These are phyloP conservation scores for Talaromyces marneffei DNA, from an alignment of 2,329 filamentous ascomycete genomes.

Conservation along the genomic window DNA sequence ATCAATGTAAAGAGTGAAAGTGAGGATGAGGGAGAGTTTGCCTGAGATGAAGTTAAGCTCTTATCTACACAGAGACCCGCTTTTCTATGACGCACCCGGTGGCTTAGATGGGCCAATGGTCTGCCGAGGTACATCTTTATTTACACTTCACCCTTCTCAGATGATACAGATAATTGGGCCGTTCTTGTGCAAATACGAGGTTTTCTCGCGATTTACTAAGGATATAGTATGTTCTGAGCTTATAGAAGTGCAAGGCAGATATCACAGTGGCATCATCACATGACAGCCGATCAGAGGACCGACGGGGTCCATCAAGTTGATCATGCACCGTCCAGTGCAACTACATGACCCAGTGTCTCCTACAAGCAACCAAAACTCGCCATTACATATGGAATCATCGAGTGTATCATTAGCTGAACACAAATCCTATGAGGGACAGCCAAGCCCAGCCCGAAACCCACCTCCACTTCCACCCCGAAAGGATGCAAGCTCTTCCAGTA, in stretches of 20 bases:
- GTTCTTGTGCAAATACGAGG: not conserved
- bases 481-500: not conserved
- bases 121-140: not conserved
- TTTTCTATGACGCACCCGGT: conserved; percentile 3
- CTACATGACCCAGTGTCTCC: not conserved
- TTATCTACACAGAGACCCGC: conserved; percentile 2
- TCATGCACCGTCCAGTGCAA: conserved; percentile 7
- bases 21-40: not conserved
- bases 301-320: not conserved
- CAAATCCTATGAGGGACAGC: conserved; percentile 15
- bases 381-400: conserved; percentile 1
- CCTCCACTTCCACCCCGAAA: conserved; percentile 11
- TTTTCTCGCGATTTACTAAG: not conserved
- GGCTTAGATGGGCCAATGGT: not conserved
- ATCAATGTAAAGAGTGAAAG: not conserved
- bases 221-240: not conserved
- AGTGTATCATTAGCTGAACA: not conserved
- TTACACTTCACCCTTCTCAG: not conserved
- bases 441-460: conserved; percentile 15
- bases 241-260: not conserved
- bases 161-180: not conserved
- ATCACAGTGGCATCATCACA: conserved; percentile 6
- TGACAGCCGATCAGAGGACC: conserved; percentile 4
- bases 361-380: not conserved
- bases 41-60: not conserved